Evolutionary conservation across 2,329 filamentous ascomycete genomes (phyloP).

Genomic region (Paracamarosporium sp.): DNA sequence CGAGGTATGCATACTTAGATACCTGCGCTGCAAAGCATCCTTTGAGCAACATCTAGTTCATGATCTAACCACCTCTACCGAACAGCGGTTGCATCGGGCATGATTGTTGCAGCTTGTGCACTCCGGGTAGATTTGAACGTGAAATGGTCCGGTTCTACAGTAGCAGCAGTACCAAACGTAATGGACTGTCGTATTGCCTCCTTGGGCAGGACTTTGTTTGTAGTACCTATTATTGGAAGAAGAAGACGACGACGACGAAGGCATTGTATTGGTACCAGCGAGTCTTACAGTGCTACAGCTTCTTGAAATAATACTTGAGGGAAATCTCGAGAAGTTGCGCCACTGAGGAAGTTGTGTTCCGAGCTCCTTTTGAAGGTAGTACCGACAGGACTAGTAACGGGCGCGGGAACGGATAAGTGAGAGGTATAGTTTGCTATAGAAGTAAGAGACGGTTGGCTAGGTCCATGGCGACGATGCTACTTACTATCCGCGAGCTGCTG

Average conservation of each 20-base stretch:
- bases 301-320: background rate
- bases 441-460: background rate
- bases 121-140: background rate
- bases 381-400: background rate
- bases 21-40: background rate
- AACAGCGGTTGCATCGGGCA: background rate
- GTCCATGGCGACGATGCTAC: background rate
- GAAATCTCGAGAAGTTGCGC: background rate
- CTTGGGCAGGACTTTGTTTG: background rate
- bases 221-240: background rate
- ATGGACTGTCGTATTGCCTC: background rate
- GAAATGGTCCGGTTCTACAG: background rate
- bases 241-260: no score
- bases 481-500: background rate
- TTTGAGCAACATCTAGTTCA: background rate
- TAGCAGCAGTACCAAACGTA: constrained; percentile 1
- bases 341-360: background rate
- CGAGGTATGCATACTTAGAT: background rate
- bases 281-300: background rate
- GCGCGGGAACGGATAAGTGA: background rate
- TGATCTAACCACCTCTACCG: background rate
- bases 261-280: background rate
- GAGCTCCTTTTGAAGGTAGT: background rate
- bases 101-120: background rate
- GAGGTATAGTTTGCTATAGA: background rate